phyloP scores from a whole-genome alignment of 208 protist genomes.

The Leishmania martiniquensis region DNA sequence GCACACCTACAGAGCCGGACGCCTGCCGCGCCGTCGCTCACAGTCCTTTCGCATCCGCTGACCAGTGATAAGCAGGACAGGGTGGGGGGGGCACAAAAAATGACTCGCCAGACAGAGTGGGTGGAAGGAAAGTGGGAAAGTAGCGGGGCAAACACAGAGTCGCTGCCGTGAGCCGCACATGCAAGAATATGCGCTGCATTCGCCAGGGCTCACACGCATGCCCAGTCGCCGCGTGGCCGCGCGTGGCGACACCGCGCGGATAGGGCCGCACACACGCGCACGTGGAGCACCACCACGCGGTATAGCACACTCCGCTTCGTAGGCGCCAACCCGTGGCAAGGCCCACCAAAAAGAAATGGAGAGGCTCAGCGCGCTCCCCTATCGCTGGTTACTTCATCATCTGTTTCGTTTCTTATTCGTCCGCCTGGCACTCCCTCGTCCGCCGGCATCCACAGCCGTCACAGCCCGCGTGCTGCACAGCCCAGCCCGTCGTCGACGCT shows the following conservation, averaged over 20 bases:
- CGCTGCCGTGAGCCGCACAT: neutral
- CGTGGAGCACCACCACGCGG: neutral
- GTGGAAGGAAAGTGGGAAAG: neutral
- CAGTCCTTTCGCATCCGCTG: neutral
- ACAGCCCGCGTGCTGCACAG: neutral
- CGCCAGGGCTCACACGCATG: neutral
- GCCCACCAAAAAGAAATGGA: neutral
- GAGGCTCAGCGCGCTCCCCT: neutral
- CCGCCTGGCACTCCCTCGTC: neutral
- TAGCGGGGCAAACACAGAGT: neutral
- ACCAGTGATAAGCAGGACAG: neutral
- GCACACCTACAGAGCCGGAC: neutral
- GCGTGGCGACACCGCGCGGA: neutral
- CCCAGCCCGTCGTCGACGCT: neutral
- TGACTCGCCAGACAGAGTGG: neutral
- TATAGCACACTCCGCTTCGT: neutral
- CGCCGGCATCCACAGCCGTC: neutral
- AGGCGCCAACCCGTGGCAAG: neutral
- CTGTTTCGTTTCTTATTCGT: neutral
- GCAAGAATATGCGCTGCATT: neutral
- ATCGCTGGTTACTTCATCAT: too few relatives aligned
- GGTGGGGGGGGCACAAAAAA: neutral
- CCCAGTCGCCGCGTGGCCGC: neutral
- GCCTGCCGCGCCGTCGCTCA: neutral
- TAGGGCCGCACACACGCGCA: neutral